Conservation (phyloP, 257 asterid genomes). For the Euphrasia confusa region DNA sequence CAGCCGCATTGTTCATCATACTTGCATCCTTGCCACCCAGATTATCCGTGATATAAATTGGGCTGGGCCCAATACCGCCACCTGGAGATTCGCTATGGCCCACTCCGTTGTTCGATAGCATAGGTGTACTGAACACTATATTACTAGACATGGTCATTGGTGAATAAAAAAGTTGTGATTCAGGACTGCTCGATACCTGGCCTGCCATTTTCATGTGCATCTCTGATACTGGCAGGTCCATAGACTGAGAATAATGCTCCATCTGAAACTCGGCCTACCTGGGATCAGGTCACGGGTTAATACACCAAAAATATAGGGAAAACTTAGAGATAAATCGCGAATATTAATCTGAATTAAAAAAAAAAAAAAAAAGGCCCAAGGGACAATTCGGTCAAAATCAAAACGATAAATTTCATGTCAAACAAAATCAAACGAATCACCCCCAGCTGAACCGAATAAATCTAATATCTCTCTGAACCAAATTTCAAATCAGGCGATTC, state of each 20-base stretch:
- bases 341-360: neutral
- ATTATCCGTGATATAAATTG: slow-evolving; percentile 34
- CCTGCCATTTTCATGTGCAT: slow-evolving; percentile 42
- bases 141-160: slow-evolving; percentile 32
- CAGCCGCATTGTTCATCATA: slow-evolving; percentile 24
- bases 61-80: slow-evolving; percentile 29
- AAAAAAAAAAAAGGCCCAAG: neutral
- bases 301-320: neutral
- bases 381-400: neutral
- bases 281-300: slow-evolving; percentile 38
- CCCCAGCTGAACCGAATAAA: too few species aligned
- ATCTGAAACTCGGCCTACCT: slow-evolving; percentile 42
- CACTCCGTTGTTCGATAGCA: slow-evolving; percentile 25
- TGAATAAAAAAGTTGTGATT: slow-evolving; percentile 30
- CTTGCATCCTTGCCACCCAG: slow-evolving; percentile 27
- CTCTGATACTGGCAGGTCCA: slow-evolving; percentile 42
- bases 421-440: too few species aligned
- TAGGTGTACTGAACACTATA: slow-evolving; percentile 30
- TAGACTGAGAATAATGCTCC: slow-evolving; percentile 50
- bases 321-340: neutral
- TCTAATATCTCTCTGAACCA: too few species aligned
- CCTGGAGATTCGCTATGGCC: slow-evolving; percentile 30
- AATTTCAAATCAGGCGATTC: too few species aligned
- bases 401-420: too few species aligned
- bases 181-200: slow-evolving; percentile 33